A percentile compares a stretch with the other conserved stretches of the same genome.
These are phyloP conservation scores for Cladosporium sp. DNA, from an alignment of 2,329 filamentous ascomycete genomes.

Conservation along the genomic window DNA sequence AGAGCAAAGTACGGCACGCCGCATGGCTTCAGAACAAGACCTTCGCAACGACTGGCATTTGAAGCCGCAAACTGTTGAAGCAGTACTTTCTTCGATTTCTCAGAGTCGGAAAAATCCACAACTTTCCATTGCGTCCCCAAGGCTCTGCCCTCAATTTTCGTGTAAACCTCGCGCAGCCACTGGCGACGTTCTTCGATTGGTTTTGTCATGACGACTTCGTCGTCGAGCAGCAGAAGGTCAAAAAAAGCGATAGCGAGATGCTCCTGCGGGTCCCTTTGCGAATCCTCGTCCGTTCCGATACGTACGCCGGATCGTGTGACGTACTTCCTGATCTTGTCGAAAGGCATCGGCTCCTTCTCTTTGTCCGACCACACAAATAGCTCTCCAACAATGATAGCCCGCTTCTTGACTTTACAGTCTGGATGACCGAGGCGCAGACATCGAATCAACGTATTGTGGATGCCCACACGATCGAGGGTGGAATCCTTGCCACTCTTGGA, in stretches of 20 bases:
- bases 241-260: constrained; percentile 58
- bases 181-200: constrained; percentile 56
- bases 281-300: constrained; percentile 63
- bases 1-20: constrained; percentile 62
- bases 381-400: constrained; percentile 79
- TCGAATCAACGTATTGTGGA: constrained; percentile 59
- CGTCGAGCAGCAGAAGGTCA: constrained; percentile 53
- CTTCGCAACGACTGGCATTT: constrained; percentile 64
- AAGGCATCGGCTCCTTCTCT: constrained; percentile 61
- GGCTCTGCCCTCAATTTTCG: constrained; percentile 54
- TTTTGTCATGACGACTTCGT: constrained; percentile 45
- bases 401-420: constrained; percentile 53
- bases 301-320: constrained; percentile 65
- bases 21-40: constrained; percentile 69
- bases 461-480: constrained; percentile 58
- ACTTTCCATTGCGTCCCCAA: constrained; percentile 60
- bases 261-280: constrained; percentile 50
- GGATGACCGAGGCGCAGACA: constrained; percentile 57
- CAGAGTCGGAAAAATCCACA: constrained; percentile 56
- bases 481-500: constrained; percentile 91
- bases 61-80: constrained; percentile 60
- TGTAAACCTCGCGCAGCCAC: constrained; percentile 52
- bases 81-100: constrained; percentile 48
- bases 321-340: constrained; percentile 77
- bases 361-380: constrained; percentile 69